Conservation (phyloP, 495 filamentous ascomycete genomes). For the Bombardia bombarda region DNA sequence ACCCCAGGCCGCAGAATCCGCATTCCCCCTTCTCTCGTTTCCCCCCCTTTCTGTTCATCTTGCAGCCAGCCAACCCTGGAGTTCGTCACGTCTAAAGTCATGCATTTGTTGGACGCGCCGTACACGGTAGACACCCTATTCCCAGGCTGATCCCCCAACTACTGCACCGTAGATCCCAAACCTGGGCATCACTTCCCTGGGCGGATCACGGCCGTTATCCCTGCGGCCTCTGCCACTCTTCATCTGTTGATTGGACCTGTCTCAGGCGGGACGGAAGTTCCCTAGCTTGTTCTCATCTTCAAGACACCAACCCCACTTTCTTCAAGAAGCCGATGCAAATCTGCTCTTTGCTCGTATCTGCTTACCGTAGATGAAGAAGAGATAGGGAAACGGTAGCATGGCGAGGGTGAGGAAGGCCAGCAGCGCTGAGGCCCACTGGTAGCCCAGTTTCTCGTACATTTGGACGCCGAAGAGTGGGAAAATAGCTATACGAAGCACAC, state of each 20-base stretch:
- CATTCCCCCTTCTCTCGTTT: too few relatives aligned
- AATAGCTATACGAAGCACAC: conserved; percentile 41
- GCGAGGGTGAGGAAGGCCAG: conserved; percentile 61
- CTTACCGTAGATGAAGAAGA: conserved; percentile 61
- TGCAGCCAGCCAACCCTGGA: too few relatives aligned
- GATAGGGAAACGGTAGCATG: conserved; percentile 63
- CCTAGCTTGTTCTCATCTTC: conserved; percentile 1
- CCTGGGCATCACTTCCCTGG: not conserved
- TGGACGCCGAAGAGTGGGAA: conserved; percentile 44
- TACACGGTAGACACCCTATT: too few relatives aligned
- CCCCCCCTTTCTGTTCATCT: too few relatives aligned
- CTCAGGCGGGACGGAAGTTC: conserved; percentile 6
- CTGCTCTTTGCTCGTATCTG: conserved; percentile 40
- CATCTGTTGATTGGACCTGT: conserved; percentile 1
- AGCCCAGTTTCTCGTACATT: conserved; percentile 60
- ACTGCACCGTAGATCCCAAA: not conserved
- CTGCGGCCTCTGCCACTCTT: not conserved
- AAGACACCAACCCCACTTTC: not conserved
- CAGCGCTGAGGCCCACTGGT: conserved; percentile 64
- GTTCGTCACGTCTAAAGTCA: too few relatives aligned
- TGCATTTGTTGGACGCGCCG: too few relatives aligned
- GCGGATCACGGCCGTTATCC: not conserved
- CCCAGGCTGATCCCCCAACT: too few relatives aligned
- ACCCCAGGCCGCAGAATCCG: too few relatives aligned
- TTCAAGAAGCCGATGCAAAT: conserved; percentile 29